Conservation (phyloP, 2,329 filamentous ascomycete species). For the Aspergillus ustus region DNA sequence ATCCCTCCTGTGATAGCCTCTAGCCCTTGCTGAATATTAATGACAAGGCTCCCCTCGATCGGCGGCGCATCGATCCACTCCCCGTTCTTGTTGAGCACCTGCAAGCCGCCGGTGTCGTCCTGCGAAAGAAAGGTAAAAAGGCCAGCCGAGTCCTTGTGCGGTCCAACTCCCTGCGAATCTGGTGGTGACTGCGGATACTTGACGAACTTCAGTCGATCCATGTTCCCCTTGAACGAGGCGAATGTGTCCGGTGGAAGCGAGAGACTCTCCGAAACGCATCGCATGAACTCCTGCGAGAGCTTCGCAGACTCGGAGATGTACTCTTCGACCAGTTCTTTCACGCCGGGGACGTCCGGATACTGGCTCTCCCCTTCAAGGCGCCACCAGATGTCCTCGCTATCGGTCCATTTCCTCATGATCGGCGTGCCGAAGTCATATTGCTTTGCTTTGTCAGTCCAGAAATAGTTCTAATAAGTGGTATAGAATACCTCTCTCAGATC, state of each 20-base stretch:
- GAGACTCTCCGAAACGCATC: conserved; percentile 60
- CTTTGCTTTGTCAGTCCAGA: conserved; percentile 30
- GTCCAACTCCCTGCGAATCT: conserved; percentile 59
- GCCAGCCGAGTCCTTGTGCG: conserved; percentile 61
- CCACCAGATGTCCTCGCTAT: conserved; percentile 53
- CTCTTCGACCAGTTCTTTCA: conserved; percentile 45
- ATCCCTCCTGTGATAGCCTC: conserved; percentile 62
- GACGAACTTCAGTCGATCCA: conserved; percentile 61
- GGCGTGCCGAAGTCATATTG: conserved; percentile 50
- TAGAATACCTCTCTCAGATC: conserved; percentile 37
- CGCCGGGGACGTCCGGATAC: conserved; percentile 33
- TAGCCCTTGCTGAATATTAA: conserved; percentile 58
- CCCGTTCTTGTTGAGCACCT: conserved; percentile 52
- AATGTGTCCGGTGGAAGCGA: conserved; percentile 55
- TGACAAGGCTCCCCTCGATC: conserved; percentile 49
- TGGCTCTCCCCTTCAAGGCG: conserved; percentile 38
- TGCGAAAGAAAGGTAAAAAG: conserved; percentile 48
- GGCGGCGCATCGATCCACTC: conserved; percentile 52
- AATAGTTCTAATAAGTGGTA: neutral
- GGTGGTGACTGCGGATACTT: conserved; percentile 54
- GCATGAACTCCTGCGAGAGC: conserved; percentile 58
- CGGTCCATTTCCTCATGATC: conserved; percentile 32
- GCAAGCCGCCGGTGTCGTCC: conserved; percentile 50
- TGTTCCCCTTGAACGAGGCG: conserved; percentile 51
- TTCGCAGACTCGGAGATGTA: conserved; percentile 56